phyloP scores from a whole-genome alignment of 2,329 filamentous ascomycete genomes.

The Biscogniauxia sp. region DNA sequence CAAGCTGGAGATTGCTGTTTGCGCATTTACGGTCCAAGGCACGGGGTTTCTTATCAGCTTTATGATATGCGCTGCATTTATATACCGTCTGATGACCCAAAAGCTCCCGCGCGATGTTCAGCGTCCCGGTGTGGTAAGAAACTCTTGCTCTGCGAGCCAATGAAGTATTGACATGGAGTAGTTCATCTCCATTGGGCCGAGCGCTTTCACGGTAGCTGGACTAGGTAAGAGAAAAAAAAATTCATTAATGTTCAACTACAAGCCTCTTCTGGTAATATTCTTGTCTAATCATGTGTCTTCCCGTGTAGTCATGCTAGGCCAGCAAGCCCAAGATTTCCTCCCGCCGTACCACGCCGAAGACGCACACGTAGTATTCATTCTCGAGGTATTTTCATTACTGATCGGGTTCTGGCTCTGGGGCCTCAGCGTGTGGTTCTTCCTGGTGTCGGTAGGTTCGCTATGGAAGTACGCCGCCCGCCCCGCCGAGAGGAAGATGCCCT shows the following conservation, averaged over 20 bases:
- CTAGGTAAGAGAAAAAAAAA: slow-evolving; percentile 32
- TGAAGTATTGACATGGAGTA: slow-evolving; percentile 20
- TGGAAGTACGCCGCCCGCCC: slow-evolving; percentile 58
- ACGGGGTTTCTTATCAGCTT: slow-evolving; percentile 59
- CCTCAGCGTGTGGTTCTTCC: slow-evolving; percentile 80
- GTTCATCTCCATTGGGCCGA: slow-evolving; percentile 81
- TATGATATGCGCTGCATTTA: slow-evolving; percentile 81
- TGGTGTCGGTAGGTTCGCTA: slow-evolving; percentile 74
- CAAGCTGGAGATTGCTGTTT: slow-evolving; percentile 45
- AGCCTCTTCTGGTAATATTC: not conserved
- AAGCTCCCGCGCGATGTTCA: slow-evolving; percentile 75
- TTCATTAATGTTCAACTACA: not conserved
- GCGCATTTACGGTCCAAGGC: slow-evolving; percentile 51
- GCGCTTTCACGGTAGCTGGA: slow-evolving; percentile 54
- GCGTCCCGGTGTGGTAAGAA: slow-evolving; percentile 66
- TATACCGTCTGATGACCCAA: slow-evolving; percentile 85
- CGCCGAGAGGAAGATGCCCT: slow-evolving; percentile 58
- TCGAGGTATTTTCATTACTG: slow-evolving; percentile 55
- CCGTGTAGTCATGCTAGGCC: slow-evolving; percentile 43
- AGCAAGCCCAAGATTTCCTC: slow-evolving; percentile 41
- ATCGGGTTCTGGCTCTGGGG: slow-evolving; percentile 78
- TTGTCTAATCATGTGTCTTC: slow-evolving; percentile 1
- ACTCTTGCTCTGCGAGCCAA: not conserved
- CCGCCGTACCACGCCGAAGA: slow-evolving; percentile 42
- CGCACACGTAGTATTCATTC: slow-evolving; percentile 41